These are phyloP conservation scores for Aurantiochytrium sp. DNA, from an alignment of 108 stramenopile species.

Conservation along the genomic window DNA sequence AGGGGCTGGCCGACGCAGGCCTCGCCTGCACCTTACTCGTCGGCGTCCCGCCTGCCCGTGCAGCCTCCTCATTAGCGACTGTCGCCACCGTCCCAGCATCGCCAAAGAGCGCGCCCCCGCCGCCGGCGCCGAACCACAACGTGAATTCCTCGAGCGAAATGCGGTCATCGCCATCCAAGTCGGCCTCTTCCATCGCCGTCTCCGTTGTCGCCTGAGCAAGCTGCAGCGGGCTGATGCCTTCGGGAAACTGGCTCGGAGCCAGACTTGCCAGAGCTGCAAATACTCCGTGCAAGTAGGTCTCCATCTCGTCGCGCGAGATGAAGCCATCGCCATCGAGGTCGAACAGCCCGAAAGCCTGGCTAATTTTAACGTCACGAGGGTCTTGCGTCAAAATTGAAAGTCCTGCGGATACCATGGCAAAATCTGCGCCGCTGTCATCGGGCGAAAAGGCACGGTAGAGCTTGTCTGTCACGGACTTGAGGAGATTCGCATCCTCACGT, in stretches of 20 bases:
- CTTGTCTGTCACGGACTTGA: neutral
- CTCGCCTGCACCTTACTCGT: neutral
- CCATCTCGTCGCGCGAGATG: slow-evolving; percentile 14
- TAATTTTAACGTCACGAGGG: neutral
- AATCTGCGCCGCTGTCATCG: neutral
- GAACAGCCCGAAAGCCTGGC: neutral
- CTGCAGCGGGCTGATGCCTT: neutral
- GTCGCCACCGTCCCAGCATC: neutral
- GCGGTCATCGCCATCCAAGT: neutral
- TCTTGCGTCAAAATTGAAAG: neutral
- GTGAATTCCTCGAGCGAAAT: slow-evolving; percentile 10
- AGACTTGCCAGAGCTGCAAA: neutral
- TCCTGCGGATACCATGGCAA: neutral
- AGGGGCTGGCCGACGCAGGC: neutral
- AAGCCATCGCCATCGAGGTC: slow-evolving; percentile 15
- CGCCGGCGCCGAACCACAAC: neutral
- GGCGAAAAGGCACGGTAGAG: neutral
- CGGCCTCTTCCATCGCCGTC: neutral
- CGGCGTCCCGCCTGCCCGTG: neutral
- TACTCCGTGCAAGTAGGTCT: neutral
- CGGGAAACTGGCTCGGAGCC: neutral
- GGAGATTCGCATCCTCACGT: neutral
- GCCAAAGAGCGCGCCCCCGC: neutral
- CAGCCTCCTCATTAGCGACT: neutral
- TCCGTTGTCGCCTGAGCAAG: neutral